These are phyloP conservation scores for Holtermanniella nyarrowii DNA, from an alignment of 768 basidiomycete species.

Conservation along the genomic window DNA sequence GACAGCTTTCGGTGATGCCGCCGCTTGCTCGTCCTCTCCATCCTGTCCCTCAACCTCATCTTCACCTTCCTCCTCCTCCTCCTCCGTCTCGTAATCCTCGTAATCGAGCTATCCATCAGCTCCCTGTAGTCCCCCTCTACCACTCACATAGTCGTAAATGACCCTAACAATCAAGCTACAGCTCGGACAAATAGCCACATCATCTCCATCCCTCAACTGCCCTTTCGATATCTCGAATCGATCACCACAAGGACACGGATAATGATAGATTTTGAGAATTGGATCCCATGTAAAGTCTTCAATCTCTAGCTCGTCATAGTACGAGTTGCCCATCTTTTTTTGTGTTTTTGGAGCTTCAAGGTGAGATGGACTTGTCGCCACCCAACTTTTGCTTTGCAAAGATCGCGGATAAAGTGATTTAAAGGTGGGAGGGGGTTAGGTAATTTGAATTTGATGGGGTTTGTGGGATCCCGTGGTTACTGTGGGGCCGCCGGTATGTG, in stretches of 20 bases:
- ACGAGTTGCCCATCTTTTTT: slow-evolving; percentile 20
- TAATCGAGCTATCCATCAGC: slow-evolving; percentile 18
- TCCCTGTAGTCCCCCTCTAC: background rate
- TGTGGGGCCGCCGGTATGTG: background rate
- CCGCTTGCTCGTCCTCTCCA: background rate
- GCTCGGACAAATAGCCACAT: slow-evolving; percentile 90
- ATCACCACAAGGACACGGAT: slow-evolving; percentile 96
- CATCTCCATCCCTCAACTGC: slow-evolving; percentile 80
- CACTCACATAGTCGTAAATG: slow-evolving; percentile 83
- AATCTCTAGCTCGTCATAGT: slow-evolving; percentile 92
- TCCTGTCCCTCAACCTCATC: slow-evolving; percentile 38
- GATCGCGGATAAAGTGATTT: background rate
- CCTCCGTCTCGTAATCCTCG: slow-evolving; percentile 23
- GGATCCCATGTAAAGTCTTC: slow-evolving; percentile 89
- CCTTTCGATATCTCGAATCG: slow-evolving; percentile 85
- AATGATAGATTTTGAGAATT: slow-evolving; percentile 75
- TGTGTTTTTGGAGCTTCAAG: no score
- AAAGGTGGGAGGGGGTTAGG: background rate
- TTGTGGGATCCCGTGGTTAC: background rate
- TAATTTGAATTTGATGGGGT: background rate
- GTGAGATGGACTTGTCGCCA: background rate
- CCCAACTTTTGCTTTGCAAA: background rate
- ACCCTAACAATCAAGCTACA: slow-evolving; percentile 88
- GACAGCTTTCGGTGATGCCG: slow-evolving; percentile 1
- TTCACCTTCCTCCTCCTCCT: slow-evolving; percentile 34